Percentiles rank a stretch among this genome's conserved stretches.
Conservation (phyloP, 2,329 filamentous ascomycete species). For the Coniochaeta prunicola region DNA sequence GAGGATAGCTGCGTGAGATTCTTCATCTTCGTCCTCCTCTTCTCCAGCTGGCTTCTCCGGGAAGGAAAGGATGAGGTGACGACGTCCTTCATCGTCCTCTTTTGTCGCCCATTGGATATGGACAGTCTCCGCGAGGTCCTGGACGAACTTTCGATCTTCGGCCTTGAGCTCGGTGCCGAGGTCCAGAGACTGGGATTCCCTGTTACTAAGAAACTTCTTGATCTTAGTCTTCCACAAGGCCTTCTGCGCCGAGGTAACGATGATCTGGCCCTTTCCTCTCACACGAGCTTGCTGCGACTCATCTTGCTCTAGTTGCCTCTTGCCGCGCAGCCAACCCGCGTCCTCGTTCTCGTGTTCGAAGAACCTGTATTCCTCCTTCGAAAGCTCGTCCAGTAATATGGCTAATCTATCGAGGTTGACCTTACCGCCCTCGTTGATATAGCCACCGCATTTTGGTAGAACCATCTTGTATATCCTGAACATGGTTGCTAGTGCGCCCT, state of each 20-base stretch:
- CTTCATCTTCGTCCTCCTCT: constrained; percentile 72
- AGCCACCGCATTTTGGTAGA: constrained; percentile 79
- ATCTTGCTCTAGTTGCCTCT: constrained; percentile 65
- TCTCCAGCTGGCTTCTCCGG: constrained; percentile 49
- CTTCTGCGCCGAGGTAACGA: constrained; percentile 74
- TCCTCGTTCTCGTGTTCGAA: constrained; percentile 89
- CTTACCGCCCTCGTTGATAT: constrained; percentile 90
- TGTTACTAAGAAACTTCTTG: constrained; percentile 72
- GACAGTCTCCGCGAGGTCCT: constrained; percentile 67
- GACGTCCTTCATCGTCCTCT: constrained; percentile 47
- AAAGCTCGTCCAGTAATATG: constrained; percentile 73
- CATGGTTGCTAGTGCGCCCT: constrained; percentile 94
- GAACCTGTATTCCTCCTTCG: constrained; percentile 82
- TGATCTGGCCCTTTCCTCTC: constrained; percentile 52
- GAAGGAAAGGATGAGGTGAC: constrained; percentile 43
- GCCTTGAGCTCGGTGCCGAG: constrained; percentile 68
- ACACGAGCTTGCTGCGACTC: constrained; percentile 52
- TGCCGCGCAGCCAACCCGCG: constrained; percentile 85
- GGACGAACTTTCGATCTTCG: constrained; percentile 85
- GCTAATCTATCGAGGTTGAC: constrained; percentile 81
- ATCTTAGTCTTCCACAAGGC: constrained; percentile 73
- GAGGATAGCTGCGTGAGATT: constrained; percentile 73
- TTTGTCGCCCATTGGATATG: constrained; percentile 51
- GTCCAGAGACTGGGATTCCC: constrained; percentile 59
- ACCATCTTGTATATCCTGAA: constrained; percentile 93